Base-by-base conservation (phyloP, 2,329 filamentous ascomycete genomes). In the Monilinia aucupariae region DNA sequence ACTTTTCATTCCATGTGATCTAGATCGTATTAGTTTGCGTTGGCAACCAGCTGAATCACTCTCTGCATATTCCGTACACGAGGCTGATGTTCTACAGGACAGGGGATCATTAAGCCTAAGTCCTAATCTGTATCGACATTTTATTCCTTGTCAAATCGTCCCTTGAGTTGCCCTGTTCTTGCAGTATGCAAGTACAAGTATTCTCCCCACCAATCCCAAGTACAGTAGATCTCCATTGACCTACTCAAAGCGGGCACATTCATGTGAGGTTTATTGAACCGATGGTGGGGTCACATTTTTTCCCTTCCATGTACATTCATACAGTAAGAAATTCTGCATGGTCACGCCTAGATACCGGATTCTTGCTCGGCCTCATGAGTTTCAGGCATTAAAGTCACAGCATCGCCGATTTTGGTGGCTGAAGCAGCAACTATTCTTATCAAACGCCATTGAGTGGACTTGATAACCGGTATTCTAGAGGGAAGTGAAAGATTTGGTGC, bases 131-230 rank as follows among this genome's bases (percentile, higher is more conserved):
- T 3, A 49, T 61, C 56, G 54, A 64, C 54, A 61, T 53, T 53
- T 50, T 1, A 32, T 32, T 39, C 48, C 62, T 49, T 15, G 56
- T 59, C 48, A 30, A 45, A 25, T 54, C 34, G 39, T 55, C 25
- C 27, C 17, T 56, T 34, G 12, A 39, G 17, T 22, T 61, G 37
- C 60, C 59, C 43, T 56, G 60, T 37, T 50, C 5, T 56, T 61
- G 50, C 50, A 55, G 45, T 20, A 63, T 66, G 64, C 64, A 64
- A 56, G 50, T 64, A 47, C 64, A 63, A 30, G 63, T 59, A 66
- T 63, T 15, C 34, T 49, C 22, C 41, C 43, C 60, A 56, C 60
- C 43, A 59, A 56, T 62, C 59, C 34, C 49, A 34, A 47, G 27
- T n/a, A n/a, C n/a, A n/a, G n/a, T 45, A n/a, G 27, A 32, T 25